These are phyloP conservation scores for Kwoniella sp. DNA, from an alignment of 768 basidiomycete species.

Conservation along the genomic window DNA sequence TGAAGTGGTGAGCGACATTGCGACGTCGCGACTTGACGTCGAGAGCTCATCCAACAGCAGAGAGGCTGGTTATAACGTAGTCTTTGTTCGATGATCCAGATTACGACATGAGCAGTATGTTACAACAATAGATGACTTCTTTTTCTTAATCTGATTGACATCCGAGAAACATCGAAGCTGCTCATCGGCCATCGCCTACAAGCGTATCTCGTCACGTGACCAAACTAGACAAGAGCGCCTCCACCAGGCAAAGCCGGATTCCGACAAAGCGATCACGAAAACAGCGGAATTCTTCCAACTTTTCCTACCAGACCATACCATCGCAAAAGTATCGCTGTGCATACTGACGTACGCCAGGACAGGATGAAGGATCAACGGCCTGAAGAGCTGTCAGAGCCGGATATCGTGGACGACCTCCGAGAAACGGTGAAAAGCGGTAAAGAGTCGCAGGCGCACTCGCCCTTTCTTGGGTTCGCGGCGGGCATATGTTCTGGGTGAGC, in stretches of 20 bases:
- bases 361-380: slow-evolving; percentile 10
- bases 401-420: slow-evolving; percentile 16
- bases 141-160: too few relatives aligned
- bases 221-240: not conserved
- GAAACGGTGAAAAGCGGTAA: not conserved
- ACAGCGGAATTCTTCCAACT: too few relatives aligned
- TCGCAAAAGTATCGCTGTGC: too few relatives aligned
- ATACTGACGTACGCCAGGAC: not conserved
- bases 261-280: not conserved
- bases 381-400: slow-evolving; percentile 25
- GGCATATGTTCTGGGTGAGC: slow-evolving; percentile 49
- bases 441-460: slow-evolving; percentile 30
- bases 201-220: not conserved
- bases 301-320: too few relatives aligned
- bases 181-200: slow-evolving; percentile 1
- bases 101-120: too few relatives aligned
- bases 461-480: slow-evolving; percentile 50
- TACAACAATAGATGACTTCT: not conserved
- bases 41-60: too few relatives aligned
- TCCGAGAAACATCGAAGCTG: too few relatives aligned
- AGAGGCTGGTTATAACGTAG: too few relatives aligned
- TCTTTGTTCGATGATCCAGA: too few relatives aligned
- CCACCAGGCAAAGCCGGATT: not conserved
- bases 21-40: not conserved
- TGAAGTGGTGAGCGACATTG: not conserved